These are phyloP conservation scores for Zopfia rhizophila DNA, from an alignment of 2,329 filamentous ascomycete species.

Conservation along the genomic window DNA sequence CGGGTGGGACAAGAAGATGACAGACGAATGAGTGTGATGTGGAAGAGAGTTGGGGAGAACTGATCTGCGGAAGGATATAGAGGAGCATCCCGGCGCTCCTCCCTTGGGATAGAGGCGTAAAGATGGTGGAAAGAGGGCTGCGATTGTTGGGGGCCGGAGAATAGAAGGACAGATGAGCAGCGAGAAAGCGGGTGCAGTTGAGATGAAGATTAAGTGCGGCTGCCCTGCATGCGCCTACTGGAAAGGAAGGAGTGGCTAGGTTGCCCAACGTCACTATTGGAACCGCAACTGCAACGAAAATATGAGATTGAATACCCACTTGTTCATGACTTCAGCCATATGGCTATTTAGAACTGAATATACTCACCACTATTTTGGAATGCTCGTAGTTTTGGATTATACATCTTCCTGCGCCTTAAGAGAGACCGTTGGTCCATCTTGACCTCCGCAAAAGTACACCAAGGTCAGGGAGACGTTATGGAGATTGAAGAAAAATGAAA, in stretches of 20 bases:
- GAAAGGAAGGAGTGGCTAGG: conserved; percentile 12
- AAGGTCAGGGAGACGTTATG: too few species aligned
- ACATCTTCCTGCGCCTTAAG: not conserved
- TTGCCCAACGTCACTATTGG: too few species aligned
- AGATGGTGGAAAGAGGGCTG: conserved; percentile 25
- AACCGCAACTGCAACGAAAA: too few species aligned
- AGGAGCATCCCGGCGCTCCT: conserved; percentile 33
- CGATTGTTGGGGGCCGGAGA: conserved; percentile 1
- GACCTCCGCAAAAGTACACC: too few species aligned
- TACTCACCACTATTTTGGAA: too few species aligned
- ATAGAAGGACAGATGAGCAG: conserved; percentile 24
- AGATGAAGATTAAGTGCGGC: conserved; percentile 11
- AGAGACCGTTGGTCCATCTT: too few species aligned
- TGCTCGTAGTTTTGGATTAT: not conserved
- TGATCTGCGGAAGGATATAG: conserved; percentile 33
- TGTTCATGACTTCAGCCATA: too few species aligned
- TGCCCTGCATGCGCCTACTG: conserved; percentile 3
- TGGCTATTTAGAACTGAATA: too few species aligned
- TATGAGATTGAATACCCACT: too few species aligned
- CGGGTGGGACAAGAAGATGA: conserved; percentile 46
- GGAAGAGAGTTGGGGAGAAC: conserved; percentile 21
- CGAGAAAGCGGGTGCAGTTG: conserved; percentile 19
- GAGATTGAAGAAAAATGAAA: too few species aligned
- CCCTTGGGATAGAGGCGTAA: conserved; percentile 16
- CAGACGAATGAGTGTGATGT: conserved; percentile 51